Evolutionary conservation across 129 eudicot species (phyloP), one percentile per base, ranked within the genome.

Genomic region (Oenanthe sinensis): DNA sequence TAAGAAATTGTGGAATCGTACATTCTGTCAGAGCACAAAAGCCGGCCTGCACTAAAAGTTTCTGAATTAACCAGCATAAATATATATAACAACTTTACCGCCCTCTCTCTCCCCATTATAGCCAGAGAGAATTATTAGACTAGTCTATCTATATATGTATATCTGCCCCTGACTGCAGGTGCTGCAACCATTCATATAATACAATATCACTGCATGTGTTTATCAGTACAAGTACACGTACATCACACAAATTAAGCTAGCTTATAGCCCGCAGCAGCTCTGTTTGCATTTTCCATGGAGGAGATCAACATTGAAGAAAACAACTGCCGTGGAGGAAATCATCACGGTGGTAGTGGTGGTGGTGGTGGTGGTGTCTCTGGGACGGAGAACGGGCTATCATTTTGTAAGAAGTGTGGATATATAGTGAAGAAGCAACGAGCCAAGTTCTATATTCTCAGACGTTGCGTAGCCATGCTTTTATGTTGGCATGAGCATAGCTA

Each of bases 361-460:
- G 62, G 62, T 2, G 67, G 16, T 60, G 75, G 49, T 7, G 50
- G 49, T 12, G 50, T 0, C 33, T 10, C 45, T 44, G 50, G 30
- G 17, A 8, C 30, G 50, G 83, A 43, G 20, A 46, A 78, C 11
- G 19, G 80, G 74, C 75, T 52, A 75, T 83, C 90, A 1, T 82
- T 87, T 46, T 65, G 82, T 4, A 74, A 84, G 81, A 80, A 78
- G 71, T 84, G 88, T 78, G 81, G 88, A 20, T 83, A 77, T 26
- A 20, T 79, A 70, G 88, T 83, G 45, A 87, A 80, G 77, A 82
- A 82, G 79, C 88, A 87, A 79, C 77, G 86, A 75, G 86, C 91
- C 22, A 87, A 82, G 78, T 87, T 87, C 48, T 87, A 87, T 67
- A 87, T 87, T 58, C 81, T 87, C 74, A 63, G 91, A 47, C 86